Evolutionary conservation across 805 yeast genomes (phyloP).

Genomic region (Hanseniaspora guilliermondii): DNA sequence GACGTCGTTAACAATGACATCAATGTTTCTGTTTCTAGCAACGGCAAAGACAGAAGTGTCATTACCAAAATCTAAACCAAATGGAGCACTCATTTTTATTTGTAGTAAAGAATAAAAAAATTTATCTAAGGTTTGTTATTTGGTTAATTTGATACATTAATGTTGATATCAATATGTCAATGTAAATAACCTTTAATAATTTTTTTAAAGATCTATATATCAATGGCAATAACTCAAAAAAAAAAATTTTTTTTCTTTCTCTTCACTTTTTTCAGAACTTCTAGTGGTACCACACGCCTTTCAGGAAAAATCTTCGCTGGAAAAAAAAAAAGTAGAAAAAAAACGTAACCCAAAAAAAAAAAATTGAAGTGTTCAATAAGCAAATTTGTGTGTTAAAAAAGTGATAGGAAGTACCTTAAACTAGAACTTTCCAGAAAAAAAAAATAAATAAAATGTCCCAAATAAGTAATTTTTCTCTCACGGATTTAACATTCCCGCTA

Average conservation of each 20-base stretch:
- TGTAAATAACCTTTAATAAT: neutral
- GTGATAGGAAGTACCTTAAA: neutral
- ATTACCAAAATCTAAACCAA: conserved; percentile 97
- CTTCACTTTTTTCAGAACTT: too few relatives aligned
- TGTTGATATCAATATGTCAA: too few relatives aligned
- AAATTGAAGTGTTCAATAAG: neutral
- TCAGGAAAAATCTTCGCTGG: too few relatives aligned
- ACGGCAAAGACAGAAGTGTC: conserved; percentile 86
- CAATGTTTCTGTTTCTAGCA: conserved; percentile 97
- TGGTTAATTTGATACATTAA: neutral
- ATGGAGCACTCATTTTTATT: conserved; percentile 69
- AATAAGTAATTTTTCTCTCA: neutral
- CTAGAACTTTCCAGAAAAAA: conserved; percentile 14
- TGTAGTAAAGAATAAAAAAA: neutral
- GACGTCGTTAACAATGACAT: conserved; percentile 94
- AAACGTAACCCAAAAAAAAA: neutral
- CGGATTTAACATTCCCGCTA: neutral
- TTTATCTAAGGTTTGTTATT: conserved; percentile 1
- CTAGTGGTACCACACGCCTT: neutral
- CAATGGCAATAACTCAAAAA: too few relatives aligned
- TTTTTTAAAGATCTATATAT: neutral
- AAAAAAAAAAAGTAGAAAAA: neutral
- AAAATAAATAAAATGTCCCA: neutral
- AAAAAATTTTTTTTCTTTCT: too few relatives aligned
- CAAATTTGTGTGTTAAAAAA: neutral